Conservation (phyloP, 192 early-diverging fungal species). For the Rhizoclosmatium sp. region DNA sequence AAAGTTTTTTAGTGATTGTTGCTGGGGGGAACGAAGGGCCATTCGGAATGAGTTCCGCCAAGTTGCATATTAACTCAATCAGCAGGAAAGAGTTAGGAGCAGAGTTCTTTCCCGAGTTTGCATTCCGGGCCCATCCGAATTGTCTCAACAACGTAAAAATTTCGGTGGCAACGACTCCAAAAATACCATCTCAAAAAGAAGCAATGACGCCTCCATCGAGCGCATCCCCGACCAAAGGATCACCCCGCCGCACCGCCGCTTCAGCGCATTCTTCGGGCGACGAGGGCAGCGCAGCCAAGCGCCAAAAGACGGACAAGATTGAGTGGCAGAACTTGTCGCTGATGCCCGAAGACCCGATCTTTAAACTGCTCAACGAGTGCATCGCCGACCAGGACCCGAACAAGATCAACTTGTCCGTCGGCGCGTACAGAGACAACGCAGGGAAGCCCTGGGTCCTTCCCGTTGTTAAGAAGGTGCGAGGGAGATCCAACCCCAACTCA, state of each 20-base stretch:
- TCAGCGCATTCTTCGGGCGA: not conserved
- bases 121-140: not conserved
- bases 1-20: not conserved
- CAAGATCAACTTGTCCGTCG: conserved; percentile 94
- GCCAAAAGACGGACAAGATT: not conserved
- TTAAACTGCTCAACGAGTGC: conserved; percentile 85
- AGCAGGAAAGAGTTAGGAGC: too few relatives aligned
- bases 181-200: not conserved
- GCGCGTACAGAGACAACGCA: conserved; percentile 90
- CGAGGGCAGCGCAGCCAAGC: not conserved
- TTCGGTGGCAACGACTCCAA: not conserved
- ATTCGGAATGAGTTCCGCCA: not conserved
- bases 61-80: too few relatives aligned
- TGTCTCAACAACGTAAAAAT: not conserved
- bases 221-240: not conserved
- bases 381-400: conserved; percentile 76
- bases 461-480: conserved; percentile 85
- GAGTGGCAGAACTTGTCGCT: not conserved
- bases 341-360: conserved; percentile 85
- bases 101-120: not conserved
- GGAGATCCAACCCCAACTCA: not conserved
- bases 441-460: conserved; percentile 96
- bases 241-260: not conserved
- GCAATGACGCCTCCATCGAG: not conserved
- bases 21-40: not conserved